Evolutionary conservation across 768 basidiomycete genomes (phyloP).

Genomic region (Mycena galericulata): DNA sequence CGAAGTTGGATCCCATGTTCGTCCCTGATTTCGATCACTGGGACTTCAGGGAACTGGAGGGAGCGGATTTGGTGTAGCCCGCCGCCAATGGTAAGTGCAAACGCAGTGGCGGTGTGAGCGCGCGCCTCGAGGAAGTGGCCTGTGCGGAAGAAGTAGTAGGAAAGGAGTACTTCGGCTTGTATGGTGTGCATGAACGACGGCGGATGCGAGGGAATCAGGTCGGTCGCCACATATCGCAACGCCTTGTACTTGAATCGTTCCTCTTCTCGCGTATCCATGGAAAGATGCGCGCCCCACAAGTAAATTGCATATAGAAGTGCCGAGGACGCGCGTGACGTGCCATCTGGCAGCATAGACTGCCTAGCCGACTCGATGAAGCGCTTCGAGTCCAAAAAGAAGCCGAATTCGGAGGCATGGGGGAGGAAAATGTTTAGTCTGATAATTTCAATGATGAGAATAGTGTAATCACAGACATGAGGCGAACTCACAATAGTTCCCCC

Average conservation of each 20-base stretch:
- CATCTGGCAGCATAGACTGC: conserved; percentile 32
- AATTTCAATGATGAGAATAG: not conserved
- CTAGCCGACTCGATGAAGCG: conserved; percentile 46
- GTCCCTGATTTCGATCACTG: conserved; percentile 49
- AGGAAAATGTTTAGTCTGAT: conserved; percentile 69
- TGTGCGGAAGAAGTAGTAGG: conserved; percentile 74
- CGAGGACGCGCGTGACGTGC: conserved; percentile 33
- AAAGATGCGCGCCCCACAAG: conserved; percentile 50
- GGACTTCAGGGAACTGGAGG: conserved; percentile 43
- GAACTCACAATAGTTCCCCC: conserved; percentile 46
- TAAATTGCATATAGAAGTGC: conserved; percentile 44
- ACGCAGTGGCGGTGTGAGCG: conserved; percentile 65
- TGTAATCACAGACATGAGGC: conserved; percentile 10
- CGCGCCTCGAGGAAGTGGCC: conserved; percentile 73
- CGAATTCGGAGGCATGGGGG: conserved; percentile 67
- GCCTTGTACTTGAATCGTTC: conserved; percentile 39
- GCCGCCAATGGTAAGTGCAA: conserved; percentile 60
- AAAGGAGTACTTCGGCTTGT: conserved; percentile 73
- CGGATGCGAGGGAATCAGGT: conserved; percentile 59
- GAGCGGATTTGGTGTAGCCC: conserved; percentile 62
- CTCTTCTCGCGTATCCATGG: conserved; percentile 25
- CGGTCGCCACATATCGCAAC: conserved; percentile 58
- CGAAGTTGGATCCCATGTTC: conserved; percentile 52
- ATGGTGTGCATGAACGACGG: conserved; percentile 63
- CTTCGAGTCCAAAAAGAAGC: conserved; percentile 71